phyloP scores from a whole-genome alignment of 805 yeast species.

The Yarrowia deformans region DNA sequence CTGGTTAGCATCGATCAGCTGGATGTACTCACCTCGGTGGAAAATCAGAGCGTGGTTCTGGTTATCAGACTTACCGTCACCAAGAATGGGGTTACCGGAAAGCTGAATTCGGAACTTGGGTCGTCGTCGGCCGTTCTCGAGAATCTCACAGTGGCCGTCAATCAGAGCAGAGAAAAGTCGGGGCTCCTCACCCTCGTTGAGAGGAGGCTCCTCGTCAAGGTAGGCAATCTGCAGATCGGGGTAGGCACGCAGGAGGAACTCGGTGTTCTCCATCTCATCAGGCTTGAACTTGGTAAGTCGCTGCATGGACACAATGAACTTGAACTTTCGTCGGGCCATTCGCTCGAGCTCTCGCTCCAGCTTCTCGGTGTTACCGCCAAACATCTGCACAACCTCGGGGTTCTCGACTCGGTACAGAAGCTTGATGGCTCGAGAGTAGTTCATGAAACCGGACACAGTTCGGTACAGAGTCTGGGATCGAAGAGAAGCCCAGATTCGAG shows the following conservation, averaged over 20 bases:
- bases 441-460: conserved; percentile 98
- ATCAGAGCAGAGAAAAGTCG: conserved; percentile 72
- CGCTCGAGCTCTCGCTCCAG: conserved; percentile 90
- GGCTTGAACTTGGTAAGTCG: conserved; percentile 69
- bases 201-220: conserved; percentile 89
- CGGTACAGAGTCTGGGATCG: conserved; percentile 96
- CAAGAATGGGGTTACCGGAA: conserved; percentile 93
- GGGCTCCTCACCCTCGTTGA: conserved; percentile 55
- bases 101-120: conserved; percentile 73
- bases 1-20: conserved; percentile 95
- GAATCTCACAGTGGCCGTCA: conserved; percentile 64
- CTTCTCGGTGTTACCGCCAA: conserved; percentile 98
- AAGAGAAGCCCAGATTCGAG: conserved; percentile 98
- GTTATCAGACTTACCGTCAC: conserved; percentile 96
- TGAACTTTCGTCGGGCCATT: conserved; percentile 81
- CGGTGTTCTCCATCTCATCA: conserved; percentile 73
- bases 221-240: conserved; percentile 83
- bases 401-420: conserved; percentile 92
- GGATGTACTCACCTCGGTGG: conserved; percentile 93
- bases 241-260: conserved; percentile 70
- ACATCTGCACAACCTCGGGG: conserved; percentile 93
- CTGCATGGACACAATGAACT: conserved; percentile 87
- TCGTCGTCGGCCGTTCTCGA: conserved; percentile 64
- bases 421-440: conserved; percentile 95
- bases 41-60: conserved; percentile 88